A percentile compares a stretch with the other conserved stretches of the same genome.
Evolutionary conservation across 192 early-diverging fungal species (phyloP).

Genomic region (Spinellus fusiger): DNA sequence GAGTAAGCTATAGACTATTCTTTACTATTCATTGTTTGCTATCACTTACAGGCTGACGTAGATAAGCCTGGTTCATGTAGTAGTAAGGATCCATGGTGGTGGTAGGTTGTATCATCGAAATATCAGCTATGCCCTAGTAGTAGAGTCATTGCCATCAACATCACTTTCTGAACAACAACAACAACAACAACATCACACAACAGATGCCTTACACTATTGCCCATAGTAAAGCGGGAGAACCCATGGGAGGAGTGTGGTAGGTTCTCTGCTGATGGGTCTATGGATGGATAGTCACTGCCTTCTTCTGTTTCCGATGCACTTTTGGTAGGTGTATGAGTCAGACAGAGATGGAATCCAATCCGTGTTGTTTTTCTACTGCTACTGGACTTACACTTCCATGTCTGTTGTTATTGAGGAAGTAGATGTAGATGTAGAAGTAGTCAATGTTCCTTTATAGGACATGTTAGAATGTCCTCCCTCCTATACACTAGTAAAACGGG

Average conservation of each 20-base stretch:
- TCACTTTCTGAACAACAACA: too few species aligned
- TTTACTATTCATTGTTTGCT: neutral
- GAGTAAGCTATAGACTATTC: too few species aligned
- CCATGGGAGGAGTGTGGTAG: neutral
- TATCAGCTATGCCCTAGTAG: neutral
- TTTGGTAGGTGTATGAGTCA: too few species aligned
- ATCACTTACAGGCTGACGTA: slow-evolving; percentile 9
- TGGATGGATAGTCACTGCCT: neutral
- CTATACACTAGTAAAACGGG: too few species aligned
- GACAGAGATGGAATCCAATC: too few species aligned
- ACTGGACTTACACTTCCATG: too few species aligned
- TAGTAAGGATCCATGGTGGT: slow-evolving; percentile 11
- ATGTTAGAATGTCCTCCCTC: too few species aligned
- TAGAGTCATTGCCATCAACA: neutral
- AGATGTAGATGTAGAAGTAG: too few species aligned
- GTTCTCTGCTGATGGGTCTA: slow-evolving; percentile 3
- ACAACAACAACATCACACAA: too few species aligned
- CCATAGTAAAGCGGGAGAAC: slow-evolving; percentile 3
- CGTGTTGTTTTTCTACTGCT: too few species aligned
- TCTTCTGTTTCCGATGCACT: slow-evolving; percentile 4
- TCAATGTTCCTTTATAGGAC: too few species aligned
- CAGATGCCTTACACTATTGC: neutral
- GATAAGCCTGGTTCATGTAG: slow-evolving; percentile 2
- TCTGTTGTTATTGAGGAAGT: too few species aligned
- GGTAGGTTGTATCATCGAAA: neutral